Evolutionary conservation across 345 rosid species (phyloP).

Genomic region (Cardamine chenopodiifolia): DNA sequence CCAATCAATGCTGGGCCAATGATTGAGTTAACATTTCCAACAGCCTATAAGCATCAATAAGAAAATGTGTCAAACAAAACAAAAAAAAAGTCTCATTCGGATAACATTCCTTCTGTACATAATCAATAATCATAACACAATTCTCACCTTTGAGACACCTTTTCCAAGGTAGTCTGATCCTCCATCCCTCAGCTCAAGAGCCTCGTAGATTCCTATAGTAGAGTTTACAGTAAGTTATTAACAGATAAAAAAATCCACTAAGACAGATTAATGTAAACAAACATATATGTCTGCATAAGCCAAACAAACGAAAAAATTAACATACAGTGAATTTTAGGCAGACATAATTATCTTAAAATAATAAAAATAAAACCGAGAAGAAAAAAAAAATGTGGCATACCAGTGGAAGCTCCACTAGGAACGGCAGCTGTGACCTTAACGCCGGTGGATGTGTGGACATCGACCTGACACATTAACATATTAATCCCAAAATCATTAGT

Average conservation of each 20-base stretch:
- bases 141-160: constrained; percentile 78
- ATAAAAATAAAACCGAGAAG: background rate
- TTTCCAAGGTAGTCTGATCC: constrained; percentile 94
- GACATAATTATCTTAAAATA: background rate
- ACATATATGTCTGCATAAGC: background rate
- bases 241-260: background rate
- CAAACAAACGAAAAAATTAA: background rate
- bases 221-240: background rate
- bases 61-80: constrained; percentile 4
- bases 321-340: background rate
- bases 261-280: background rate
- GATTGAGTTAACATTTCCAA: constrained; percentile 69
- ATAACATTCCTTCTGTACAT: no score
- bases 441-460: constrained; percentile 62
- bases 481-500: background rate
- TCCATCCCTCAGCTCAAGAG: constrained; percentile 91
- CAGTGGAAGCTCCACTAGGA: constrained; percentile 97
- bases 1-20: constrained; percentile 89
- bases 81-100: background rate
- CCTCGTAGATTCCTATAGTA: constrained; percentile 75
- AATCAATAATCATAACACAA: background rate
- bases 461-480: constrained; percentile 50
- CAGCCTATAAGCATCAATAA: constrained; percentile 60
- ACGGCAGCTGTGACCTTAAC: constrained; percentile 70
- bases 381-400: constrained; percentile 42